phyloP scores from a whole-genome alignment of 2,329 filamentous ascomycete genomes.

The Ascochyta koolunga region DNA sequence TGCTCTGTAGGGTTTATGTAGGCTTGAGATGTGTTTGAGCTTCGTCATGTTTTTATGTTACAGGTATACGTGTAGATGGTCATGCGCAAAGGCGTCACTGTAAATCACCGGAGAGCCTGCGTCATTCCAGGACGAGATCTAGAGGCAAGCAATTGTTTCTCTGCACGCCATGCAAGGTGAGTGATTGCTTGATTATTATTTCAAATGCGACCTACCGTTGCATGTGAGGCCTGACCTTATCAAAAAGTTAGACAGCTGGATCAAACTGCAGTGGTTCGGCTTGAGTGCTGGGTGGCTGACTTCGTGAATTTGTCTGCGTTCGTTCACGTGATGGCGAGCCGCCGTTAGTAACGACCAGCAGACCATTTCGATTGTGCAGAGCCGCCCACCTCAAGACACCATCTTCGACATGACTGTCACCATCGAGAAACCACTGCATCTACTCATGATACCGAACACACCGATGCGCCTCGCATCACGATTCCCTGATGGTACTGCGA shows the following conservation, averaged over 20 bases:
- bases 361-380: slow-evolving; percentile 8
- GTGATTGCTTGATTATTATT: not conserved
- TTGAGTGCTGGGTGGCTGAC: not conserved
- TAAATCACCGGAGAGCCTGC: not conserved
- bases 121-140: not conserved
- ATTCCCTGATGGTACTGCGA: not conserved
- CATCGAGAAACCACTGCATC: not conserved
- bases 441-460: slow-evolving; percentile 1
- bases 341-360: slow-evolving; percentile 11
- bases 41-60: not conserved
- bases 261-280: not conserved
- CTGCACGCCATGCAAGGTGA: not conserved
- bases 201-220: no score
- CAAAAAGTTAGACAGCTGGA: no score
- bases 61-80: not conserved
- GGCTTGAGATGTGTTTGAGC: slow-evolving; percentile 7
- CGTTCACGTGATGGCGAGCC: slow-evolving; percentile 11
- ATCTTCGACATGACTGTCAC: slow-evolving; percentile 7
- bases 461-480: not conserved
- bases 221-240: no score
- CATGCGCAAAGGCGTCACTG: not conserved
- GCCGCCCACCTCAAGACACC: slow-evolving; percentile 13
- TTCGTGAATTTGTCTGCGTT: not conserved
- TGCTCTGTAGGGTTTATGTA: slow-evolving; percentile 8
- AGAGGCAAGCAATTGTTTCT: not conserved